Evolutionary conservation across 1,284 basidiomycete genomes (phyloP).

Genomic region (Neolentinus lepideus): DNA sequence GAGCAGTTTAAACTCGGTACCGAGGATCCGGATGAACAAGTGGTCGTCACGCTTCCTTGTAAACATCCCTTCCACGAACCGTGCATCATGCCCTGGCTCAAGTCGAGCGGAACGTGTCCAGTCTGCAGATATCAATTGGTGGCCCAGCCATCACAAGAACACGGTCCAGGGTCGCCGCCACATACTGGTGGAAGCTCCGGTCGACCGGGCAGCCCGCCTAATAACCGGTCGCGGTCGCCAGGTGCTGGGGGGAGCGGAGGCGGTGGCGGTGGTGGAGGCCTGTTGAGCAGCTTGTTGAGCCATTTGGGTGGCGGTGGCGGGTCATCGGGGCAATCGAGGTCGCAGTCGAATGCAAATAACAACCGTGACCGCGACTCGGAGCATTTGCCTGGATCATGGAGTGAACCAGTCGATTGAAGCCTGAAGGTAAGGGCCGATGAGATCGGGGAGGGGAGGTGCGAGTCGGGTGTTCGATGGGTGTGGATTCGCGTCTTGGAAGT

Average conservation of each 20-base stretch:
- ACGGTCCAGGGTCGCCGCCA: conserved; percentile 2
- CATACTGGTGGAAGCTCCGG: background rate
- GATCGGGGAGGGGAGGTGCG: background rate
- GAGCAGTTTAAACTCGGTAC: conserved; percentile 62
- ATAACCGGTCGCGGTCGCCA: background rate
- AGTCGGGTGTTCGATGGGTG: too few species aligned
- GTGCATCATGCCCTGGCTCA: conserved; percentile 79
- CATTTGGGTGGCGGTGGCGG: background rate
- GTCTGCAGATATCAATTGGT: conserved; percentile 42
- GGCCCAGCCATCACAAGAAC: background rate
- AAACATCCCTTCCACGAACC: conserved; percentile 76
- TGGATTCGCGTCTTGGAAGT: too few species aligned
- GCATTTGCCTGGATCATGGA: background rate
- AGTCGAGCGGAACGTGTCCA: conserved; percentile 78
- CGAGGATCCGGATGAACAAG: conserved; percentile 64
- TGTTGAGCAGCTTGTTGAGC: background rate
- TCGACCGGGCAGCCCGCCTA: background rate
- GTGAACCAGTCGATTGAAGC: background rate
- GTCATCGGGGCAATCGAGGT: background rate
- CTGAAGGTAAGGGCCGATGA: too few species aligned
- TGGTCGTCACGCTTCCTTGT: conserved; percentile 70
- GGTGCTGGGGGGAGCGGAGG: background rate
- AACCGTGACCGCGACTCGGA: background rate
- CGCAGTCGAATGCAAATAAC: background rate
- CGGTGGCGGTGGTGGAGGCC: background rate